Percentiles rank a stretch among this genome's conserved stretches.
These are phyloP conservation scores for Puccinia horiana DNA, from an alignment of 1,284 basidiomycete species.

Conservation along the genomic window DNA sequence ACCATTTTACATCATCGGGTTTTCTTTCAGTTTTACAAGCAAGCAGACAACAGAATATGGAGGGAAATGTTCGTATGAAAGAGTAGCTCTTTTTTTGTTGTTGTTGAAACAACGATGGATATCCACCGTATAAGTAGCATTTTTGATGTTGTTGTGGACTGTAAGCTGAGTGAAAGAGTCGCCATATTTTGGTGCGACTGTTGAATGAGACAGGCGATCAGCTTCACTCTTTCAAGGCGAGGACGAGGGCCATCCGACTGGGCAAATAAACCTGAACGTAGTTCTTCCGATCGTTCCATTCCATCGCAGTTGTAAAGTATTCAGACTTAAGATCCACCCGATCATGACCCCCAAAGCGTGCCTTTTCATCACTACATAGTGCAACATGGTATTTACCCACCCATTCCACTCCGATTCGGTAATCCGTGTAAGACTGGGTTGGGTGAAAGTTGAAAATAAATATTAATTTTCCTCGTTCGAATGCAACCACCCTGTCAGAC, in stretches of 20 bases:
- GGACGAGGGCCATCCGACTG: conserved; percentile 38
- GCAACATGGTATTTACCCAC: conserved; percentile 83
- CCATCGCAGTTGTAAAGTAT: conserved; percentile 79
- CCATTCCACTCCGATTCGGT: conserved; percentile 83
- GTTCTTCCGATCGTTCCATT: conserved; percentile 89
- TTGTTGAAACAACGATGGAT: background rate
- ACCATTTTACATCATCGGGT: background rate
- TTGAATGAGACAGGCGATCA: background rate
- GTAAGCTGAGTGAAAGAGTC: background rate
- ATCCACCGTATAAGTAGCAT: background rate
- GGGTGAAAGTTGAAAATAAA: conserved; percentile 98
- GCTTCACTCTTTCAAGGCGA: conserved; percentile 17
- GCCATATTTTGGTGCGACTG: background rate
- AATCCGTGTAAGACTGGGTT: conserved; percentile 82
- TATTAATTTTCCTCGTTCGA: conserved; percentile 84
- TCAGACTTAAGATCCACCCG: conserved; percentile 70
- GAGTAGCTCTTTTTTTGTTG: background rate
- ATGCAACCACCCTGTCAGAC: conserved; percentile 84
- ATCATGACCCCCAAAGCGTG: conserved; percentile 82
- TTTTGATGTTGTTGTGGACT: background rate
- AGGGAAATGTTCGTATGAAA: conserved; percentile 6
- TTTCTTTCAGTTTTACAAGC: conserved; percentile 16
- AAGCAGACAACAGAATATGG: background rate
- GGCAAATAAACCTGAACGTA: conserved; percentile 67
- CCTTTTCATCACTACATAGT: conserved; percentile 77